Evolutionary conservation across 2,329 filamentous ascomycete species (phyloP).

Genomic region (Beauveria sp.): DNA sequence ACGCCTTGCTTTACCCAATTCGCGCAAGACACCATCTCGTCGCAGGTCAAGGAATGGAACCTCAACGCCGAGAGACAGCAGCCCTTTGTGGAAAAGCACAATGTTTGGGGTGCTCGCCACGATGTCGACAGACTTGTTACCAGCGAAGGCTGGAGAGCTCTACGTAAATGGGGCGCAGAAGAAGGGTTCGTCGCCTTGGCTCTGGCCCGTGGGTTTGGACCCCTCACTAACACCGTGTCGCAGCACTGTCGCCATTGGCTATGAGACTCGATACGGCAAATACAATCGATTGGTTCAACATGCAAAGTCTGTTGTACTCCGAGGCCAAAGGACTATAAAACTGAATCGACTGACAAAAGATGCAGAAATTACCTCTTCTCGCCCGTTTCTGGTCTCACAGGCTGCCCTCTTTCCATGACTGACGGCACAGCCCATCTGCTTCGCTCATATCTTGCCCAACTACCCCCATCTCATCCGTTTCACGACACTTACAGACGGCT

Average conservation of each 20-base stretch:
- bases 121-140: constrained; percentile 12
- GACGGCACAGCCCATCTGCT: constrained; percentile 12
- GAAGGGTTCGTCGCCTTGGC: neutral
- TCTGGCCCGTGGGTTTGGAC: neutral
- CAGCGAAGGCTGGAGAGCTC: constrained; percentile 11
- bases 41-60: constrained; percentile 9
- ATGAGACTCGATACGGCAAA: constrained; percentile 5
- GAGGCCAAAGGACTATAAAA: neutral
- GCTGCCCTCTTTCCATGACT: constrained; percentile 13
- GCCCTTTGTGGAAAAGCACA: constrained; percentile 12
- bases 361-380: constrained; percentile 11
- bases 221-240: neutral
- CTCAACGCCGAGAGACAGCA: constrained; percentile 11
- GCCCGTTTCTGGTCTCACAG: constrained; percentile 10
- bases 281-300: constrained; percentile 12
- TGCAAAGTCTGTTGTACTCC: neutral
- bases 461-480: constrained; percentile 11
- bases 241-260: constrained; percentile 10
- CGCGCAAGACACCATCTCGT: neutral
- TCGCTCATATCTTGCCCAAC: neutral
- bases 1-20: neutral
- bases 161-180: constrained; percentile 9
- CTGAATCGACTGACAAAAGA: too few relatives aligned
- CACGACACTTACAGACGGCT: constrained; percentile 8
- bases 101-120: constrained; percentile 11